Percentiles rank a stretch among this genome's conserved stretches.
These are phyloP conservation scores for Crataegus laevigata DNA, from an alignment of 306 rosid species.

Conservation along the genomic window DNA sequence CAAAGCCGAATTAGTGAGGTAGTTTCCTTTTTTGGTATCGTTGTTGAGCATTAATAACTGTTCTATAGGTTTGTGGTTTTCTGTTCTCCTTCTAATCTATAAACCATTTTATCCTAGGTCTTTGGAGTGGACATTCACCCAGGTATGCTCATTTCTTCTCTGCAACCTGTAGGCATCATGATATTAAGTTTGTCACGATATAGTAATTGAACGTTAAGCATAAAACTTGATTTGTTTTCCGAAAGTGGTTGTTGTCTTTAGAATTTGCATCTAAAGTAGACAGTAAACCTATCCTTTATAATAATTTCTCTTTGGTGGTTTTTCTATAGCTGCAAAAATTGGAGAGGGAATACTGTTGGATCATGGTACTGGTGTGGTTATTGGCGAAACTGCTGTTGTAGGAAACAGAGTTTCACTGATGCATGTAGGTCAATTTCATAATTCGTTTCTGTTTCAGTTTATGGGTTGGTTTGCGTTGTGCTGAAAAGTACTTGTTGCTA, in stretches of 20 bases:
- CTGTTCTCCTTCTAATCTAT: conserved; percentile 11
- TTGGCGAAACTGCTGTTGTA: conserved; percentile 91
- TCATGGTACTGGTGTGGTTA: conserved; percentile 92
- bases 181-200: neutral
- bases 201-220: neutral
- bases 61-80: neutral
- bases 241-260: conserved; percentile 4
- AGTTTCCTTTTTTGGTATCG: conserved; percentile 12
- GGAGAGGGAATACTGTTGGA: conserved; percentile 96
- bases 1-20: conserved; percentile 95
- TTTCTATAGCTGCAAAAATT: conserved; percentile 67
- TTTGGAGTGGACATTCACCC: conserved; percentile 93
- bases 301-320: neutral
- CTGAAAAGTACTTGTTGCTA: neutral
- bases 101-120: conserved; percentile 47
- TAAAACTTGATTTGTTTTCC: conserved; percentile 10
- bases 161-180: neutral
- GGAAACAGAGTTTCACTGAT: conserved; percentile 93
- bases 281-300: neutral
- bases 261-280: neutral
- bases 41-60: neutral
- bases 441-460: conserved; percentile 2
- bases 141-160: conserved; percentile 41
- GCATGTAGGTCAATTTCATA: conserved; percentile 64
- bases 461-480: neutral